Base-by-base conservation (phyloP, 768 basidiomycete species). In the Mycena belliarum region DNA sequence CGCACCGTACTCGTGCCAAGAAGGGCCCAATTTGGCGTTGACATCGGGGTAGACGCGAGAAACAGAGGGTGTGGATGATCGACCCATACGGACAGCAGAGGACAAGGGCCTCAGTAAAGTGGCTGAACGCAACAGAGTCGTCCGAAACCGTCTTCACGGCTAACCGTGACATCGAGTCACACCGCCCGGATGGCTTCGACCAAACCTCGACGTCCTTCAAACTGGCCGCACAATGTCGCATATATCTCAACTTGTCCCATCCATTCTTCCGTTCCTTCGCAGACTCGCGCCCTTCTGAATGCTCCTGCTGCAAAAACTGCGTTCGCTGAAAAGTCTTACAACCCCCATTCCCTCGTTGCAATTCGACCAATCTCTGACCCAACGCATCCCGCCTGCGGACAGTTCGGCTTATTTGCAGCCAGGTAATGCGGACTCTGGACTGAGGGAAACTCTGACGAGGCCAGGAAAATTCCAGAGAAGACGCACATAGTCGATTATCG, bases 1-100 rank as follows among this genome's bases (percentile, higher is more conserved):
- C 79, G 66, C 64, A 95, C 95, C 95, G 71, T 97, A 97, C 83
- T 97, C 95, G 72, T 93, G 88, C 95, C 95, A 97, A 63, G 91
- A 84, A 58, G 92, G 84, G 20, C 95, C 95, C 63, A 93, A 78
- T 69, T 87, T 87, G 66, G 84, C 81, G 71, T 56, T 56, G 42
- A 56, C 55, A 45, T 56, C 55, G 40, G 55, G 74, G 70, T 97
- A 97, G 40, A 95, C 87, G 67, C 91, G 87, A 66, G 91, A 84
- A 47, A 93, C 88, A 45, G 91, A 93, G 73, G 88, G 89, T 52
- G 83, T 80, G 43, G 84, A 76, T 64, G 86, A 82, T 70, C 88
- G 80, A 68, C 86, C 88, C 89, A 91, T 90, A 63, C 69, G 70
- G 68, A 23, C 42, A 55, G 63, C 45, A 57, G 47, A 65, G 57